Percentiles rank a stretch among this genome's conserved stretches.
Evolutionary conservation across 2,329 filamentous ascomycete genomes (phyloP).

Genomic region (Karstenula rhodostoma): DNA sequence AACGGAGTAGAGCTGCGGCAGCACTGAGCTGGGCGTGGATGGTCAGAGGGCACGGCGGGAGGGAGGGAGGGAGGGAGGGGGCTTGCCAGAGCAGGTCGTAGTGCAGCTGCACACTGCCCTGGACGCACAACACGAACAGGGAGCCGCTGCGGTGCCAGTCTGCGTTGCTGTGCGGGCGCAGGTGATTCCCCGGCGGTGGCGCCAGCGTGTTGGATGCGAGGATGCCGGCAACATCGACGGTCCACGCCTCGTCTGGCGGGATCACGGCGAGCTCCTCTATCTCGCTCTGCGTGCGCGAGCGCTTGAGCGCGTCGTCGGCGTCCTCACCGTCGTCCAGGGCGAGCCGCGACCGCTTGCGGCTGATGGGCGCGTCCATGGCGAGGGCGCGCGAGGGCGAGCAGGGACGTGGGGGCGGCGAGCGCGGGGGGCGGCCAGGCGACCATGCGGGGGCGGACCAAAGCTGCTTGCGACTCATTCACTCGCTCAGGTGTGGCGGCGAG

Average conservation of each 20-base stretch:
- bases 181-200: conserved; percentile 21
- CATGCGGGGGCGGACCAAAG: conserved; percentile 24
- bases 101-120: conserved; percentile 44
- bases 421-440: conserved; percentile 15
- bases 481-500: conserved; percentile 10
- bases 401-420: conserved; percentile 19
- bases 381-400: conserved; percentile 19
- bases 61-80: background rate
- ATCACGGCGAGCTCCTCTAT: conserved; percentile 46
- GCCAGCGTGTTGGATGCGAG: conserved; percentile 37
- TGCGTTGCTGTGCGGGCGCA: conserved; percentile 40
- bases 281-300: conserved; percentile 46
- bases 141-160: conserved; percentile 30
- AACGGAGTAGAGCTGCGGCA: conserved; percentile 42
- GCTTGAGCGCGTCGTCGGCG: conserved; percentile 39
- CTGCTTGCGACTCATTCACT: conserved; percentile 1
- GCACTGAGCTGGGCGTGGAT: conserved; percentile 28
- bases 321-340: conserved; percentile 37
- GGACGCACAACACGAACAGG: conserved; percentile 43
- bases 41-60: conserved; percentile 3
- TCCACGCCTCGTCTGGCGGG: conserved; percentile 40
- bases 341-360: conserved; percentile 46
- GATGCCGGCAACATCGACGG: conserved; percentile 41
- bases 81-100: conserved; percentile 47
- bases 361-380: conserved; percentile 41